phyloP scores from a whole-genome alignment of 2,329 filamentous ascomycete genomes.

The Scedosporium boydii region DNA sequence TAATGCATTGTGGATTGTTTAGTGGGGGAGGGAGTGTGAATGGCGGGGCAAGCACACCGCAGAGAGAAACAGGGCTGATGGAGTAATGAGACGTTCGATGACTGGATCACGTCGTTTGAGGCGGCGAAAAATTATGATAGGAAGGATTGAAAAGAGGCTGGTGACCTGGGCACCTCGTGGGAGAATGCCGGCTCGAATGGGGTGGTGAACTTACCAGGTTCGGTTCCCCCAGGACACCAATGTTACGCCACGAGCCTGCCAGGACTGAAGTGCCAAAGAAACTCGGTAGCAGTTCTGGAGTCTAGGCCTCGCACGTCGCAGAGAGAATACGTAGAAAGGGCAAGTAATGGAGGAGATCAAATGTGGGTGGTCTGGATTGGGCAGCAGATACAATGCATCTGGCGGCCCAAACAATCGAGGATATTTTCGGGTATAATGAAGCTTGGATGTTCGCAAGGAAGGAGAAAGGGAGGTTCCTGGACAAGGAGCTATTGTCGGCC shows the following conservation, averaged over 20 bases:
- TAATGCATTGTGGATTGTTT: background rate
- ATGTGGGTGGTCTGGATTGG: background rate
- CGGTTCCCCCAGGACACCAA: background rate
- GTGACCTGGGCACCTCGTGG: background rate
- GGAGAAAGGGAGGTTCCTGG: background rate
- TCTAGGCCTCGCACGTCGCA: background rate
- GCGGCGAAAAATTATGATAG: background rate
- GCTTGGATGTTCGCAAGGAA: background rate
- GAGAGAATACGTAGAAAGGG: background rate
- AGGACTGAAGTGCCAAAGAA: background rate
- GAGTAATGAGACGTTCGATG: background rate
- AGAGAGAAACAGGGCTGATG: background rate
- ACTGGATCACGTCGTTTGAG: background rate
- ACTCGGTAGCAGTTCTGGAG: background rate
- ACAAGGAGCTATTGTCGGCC: background rate
- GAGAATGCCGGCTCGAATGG: background rate
- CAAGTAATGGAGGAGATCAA: background rate
- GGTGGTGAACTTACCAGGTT: background rate
- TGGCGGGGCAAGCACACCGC: background rate
- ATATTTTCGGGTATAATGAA: background rate
- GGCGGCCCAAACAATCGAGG: background rate
- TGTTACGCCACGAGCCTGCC: background rate
- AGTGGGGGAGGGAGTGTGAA: background rate
- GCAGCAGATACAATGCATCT: background rate
- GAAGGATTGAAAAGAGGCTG: background rate